Evolutionary conservation across 106 monocot genomes (phyloP).

Genomic region (Dendrobium catenatum): DNA sequence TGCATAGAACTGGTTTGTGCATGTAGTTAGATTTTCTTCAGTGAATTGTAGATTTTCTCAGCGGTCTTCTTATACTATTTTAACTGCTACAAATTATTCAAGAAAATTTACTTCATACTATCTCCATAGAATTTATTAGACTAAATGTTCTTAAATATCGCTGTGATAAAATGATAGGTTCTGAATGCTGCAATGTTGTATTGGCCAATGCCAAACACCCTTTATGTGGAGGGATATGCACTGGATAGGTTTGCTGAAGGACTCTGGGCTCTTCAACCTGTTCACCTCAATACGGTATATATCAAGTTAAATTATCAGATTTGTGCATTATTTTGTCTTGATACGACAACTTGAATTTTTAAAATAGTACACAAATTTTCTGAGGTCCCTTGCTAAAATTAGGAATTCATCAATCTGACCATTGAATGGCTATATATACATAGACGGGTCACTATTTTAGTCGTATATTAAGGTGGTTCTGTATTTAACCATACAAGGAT

Average conservation of each 20-base stretch:
- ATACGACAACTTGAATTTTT: neutral
- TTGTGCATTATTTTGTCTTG: neutral
- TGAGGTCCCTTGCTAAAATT: no score
- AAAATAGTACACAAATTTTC: neutral
- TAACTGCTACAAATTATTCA: neutral
- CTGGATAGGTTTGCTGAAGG: slow-evolving; percentile 97
- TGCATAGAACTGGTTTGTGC: neutral
- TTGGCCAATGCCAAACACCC: slow-evolving; percentile 80
- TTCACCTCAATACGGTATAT: slow-evolving; percentile 89
- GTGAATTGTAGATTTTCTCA: neutral
- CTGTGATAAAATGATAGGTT: slow-evolving; percentile 37
- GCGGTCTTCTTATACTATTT: neutral
- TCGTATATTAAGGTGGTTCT: no score
- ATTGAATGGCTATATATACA: no score
- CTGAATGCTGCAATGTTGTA: slow-evolving; percentile 97
- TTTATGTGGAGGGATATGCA: slow-evolving; percentile 94
- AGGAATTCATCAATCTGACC: no score
- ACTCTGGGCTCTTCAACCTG: slow-evolving; percentile 86
- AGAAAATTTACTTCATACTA: neutral
- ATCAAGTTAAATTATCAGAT: neutral
- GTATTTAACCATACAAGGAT: no score
- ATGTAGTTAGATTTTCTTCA: neutral
- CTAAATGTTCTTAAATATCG: slow-evolving; percentile 6
- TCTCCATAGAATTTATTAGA: neutral
- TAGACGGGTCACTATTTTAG: no score